A percentile compares a stretch with the other conserved stretches of the same genome.
Evolutionary conservation across 2,329 filamentous ascomycete species (phyloP).

Genomic region (Diaporthe caulivora): DNA sequence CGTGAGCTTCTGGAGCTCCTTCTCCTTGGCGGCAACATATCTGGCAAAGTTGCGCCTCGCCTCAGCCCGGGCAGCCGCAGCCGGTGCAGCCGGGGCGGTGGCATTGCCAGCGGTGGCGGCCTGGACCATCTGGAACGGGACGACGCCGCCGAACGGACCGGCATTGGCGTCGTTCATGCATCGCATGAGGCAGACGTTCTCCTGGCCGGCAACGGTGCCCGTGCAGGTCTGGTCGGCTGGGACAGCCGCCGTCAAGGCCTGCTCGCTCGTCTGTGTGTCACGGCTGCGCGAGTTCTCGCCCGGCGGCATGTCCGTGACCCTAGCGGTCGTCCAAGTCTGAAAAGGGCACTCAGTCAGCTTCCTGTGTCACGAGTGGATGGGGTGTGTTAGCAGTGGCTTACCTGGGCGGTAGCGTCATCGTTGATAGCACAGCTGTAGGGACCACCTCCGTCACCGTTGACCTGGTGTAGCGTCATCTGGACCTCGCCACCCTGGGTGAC

Average conservation of each 20-base stretch:
- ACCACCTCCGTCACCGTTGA: conserved; percentile 75
- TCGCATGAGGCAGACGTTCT: conserved; percentile 72
- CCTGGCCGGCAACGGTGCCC: conserved; percentile 69
- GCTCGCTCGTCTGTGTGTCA: conserved; percentile 46
- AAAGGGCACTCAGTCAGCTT: background rate
- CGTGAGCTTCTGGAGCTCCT: conserved; percentile 29
- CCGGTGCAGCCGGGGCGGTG: conserved; percentile 36
- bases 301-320: conserved; percentile 66
- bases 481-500: conserved; percentile 68
- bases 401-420: conserved; percentile 64
- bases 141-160: conserved; percentile 69
- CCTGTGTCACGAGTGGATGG: background rate
- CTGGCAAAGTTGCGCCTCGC: conserved; percentile 29
- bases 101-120: conserved; percentile 25
- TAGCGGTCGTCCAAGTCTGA: conserved; percentile 62
- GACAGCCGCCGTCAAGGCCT: conserved; percentile 66
- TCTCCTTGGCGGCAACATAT: conserved; percentile 19
- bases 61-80: conserved; percentile 2
- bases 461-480: conserved; percentile 74
- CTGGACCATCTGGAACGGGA: conserved; percentile 50
- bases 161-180: conserved; percentile 72
- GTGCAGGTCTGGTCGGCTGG: conserved; percentile 68
- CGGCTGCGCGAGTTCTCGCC: conserved; percentile 63
- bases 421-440: conserved; percentile 76
- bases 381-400: background rate